Evolutionary conservation across 495 filamentous ascomycete species (phyloP).

Genomic region (Rostrohypoxylon terebratum): DNA sequence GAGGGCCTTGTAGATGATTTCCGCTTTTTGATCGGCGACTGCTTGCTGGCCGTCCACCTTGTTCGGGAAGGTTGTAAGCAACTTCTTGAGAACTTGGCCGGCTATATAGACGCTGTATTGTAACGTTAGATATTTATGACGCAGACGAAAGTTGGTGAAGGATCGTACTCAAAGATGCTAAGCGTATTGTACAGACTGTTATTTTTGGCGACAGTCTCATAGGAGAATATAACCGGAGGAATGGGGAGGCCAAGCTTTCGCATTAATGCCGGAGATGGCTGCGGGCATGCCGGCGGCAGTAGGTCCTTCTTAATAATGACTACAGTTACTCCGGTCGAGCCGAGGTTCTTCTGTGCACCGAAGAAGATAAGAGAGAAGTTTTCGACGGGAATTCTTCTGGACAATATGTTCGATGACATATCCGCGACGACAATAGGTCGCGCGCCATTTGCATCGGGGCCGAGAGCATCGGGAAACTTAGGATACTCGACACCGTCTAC

Average conservation of each 20-base stretch:
- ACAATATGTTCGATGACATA: conserved; percentile 85
- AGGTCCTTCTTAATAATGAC: conserved; percentile 82
- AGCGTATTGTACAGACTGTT: conserved; percentile 95
- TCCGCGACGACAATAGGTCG: conserved; percentile 81
- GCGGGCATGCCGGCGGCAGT: conserved; percentile 69
- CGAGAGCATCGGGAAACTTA: conserved; percentile 73
- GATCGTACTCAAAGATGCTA: conserved; percentile 81
- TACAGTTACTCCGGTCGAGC: conserved; percentile 85
- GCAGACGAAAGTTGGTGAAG: not conserved
- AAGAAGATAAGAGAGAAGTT: conserved; percentile 81
- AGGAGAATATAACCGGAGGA: conserved; percentile 81
- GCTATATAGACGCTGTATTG: conserved; percentile 78
- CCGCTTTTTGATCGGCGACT: conserved; percentile 76
- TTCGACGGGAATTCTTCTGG: conserved; percentile 72
- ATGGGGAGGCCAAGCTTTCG: conserved; percentile 81
- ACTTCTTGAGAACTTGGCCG: conserved; percentile 79
- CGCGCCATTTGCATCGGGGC: conserved; percentile 64
- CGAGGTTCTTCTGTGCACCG: conserved; percentile 92
- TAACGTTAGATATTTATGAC: conserved; percentile 6
- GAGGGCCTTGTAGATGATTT: conserved; percentile 77
- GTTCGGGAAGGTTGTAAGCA: conserved; percentile 68
- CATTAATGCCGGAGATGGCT: conserved; percentile 71
- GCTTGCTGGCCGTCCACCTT: conserved; percentile 79
- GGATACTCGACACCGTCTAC: conserved; percentile 97
- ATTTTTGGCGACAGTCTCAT: conserved; percentile 83